Evolutionary conservation across 495 filamentous ascomycete species (phyloP).

Genomic region (Trichocladium uniseriatum): DNA sequence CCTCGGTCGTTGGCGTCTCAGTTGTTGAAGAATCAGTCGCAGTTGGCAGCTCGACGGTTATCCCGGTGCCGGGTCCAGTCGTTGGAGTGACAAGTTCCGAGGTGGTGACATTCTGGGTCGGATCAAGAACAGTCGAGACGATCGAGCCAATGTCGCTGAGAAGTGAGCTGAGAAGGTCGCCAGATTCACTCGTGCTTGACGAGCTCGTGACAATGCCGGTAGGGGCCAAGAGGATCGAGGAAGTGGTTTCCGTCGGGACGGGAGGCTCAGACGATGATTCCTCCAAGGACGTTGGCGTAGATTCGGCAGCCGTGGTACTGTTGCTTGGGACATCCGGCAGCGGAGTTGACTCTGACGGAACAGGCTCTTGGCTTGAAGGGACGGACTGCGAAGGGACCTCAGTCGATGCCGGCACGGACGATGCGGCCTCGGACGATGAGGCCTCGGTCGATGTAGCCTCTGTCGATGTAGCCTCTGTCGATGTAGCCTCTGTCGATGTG

Average conservation of each 20-base stretch:
- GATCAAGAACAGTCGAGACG: background rate
- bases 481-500: too few relatives aligned
- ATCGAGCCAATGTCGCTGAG: background rate
- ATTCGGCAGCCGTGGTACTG: background rate
- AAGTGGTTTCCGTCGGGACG: background rate
- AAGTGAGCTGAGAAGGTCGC: conserved; percentile 2
- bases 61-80: conserved; percentile 2
- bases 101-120: background rate
- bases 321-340: background rate
- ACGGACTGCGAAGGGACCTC: too few relatives aligned
- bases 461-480: too few relatives aligned
- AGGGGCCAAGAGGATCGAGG: conserved; percentile 6
- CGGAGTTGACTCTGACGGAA: background rate
- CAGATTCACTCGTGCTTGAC: background rate
- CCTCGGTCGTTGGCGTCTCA: background rate
- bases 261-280: background rate
- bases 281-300: background rate
- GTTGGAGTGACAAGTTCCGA: background rate
- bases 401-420: too few relatives aligned
- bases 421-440: too few relatives aligned
- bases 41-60: background rate
- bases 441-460: background rate
- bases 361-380: background rate
- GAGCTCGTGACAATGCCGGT: conserved; percentile 9
- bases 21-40: background rate